Base-by-base conservation (phyloP, 805 yeast species). In the Metschnikowia kunwiensis region DNA sequence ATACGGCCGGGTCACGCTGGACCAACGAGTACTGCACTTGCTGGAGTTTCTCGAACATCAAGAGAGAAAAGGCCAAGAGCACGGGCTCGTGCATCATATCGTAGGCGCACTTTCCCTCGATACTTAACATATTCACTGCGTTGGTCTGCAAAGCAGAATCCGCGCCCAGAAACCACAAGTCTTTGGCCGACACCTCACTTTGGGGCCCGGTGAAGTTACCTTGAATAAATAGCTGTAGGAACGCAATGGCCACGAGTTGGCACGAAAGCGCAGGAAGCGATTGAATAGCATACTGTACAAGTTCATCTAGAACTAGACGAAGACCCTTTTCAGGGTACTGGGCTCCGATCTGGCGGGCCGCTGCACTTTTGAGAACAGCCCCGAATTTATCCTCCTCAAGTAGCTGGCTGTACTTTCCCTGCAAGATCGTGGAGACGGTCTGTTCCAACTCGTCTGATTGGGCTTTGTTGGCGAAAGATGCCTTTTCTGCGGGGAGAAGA, bases 191-290 rank as follows among this genome's bases (percentile, higher is more conserved):
- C 15, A 65, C 47, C 4, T 71, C 70, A 2, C 77, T 51, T 17
- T 74, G 70, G 5, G 96, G 96, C 7, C 97, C 97, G 0, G 95
- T 86, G 58, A 72, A 86, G 57, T 89, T 89, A 33, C 74, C 60
- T 55, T 86, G 94, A 11, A 84, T 63, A 53, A 83, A 89, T 1
- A 75, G 54, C 53, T 87, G 88, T 17, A 86, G 61, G 3, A 78
- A 60, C 1, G 82, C 70, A 42, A 86, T 69, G 2, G 86, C 84
- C 12, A 72, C 28, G n/a, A 65, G 39, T 32, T 60, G 70, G 22
- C 58, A 43, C 13, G 36, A 20, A 34, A 45, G 17, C 19, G 34
- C 29, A 3, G 38, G 41, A 23, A 42, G 41, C 14, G 23, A 15
- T 15, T 24, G 32, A 3, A 34, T 32, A 20, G 36, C 16, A 20